Conservation (phyloP, 495 filamentous ascomycete genomes). For the Penicillium antarcticum region DNA sequence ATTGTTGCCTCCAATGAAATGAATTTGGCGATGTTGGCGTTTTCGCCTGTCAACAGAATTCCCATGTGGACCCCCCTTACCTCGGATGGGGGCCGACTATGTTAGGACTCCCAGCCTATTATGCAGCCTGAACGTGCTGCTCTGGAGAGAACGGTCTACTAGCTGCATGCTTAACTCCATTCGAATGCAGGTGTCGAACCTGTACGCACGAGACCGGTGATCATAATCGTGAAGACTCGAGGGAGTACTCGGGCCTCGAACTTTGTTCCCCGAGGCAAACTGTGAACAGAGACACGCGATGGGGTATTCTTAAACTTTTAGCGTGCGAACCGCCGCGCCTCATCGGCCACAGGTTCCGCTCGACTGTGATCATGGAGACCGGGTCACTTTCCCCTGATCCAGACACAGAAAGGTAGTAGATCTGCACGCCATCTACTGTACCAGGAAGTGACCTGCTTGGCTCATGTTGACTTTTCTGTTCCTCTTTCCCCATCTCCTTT, state of each 20-base stretch:
- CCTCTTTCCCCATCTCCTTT: constrained; percentile 1
- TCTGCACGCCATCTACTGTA: constrained; percentile 17
- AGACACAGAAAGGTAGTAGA: constrained; percentile 19
- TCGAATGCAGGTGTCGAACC: background rate
- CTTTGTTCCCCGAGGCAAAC: constrained; percentile 3
- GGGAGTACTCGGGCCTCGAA: background rate
- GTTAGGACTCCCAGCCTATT: background rate
- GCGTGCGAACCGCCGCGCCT: constrained; percentile 19
- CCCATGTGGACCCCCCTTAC: background rate
- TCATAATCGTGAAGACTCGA: background rate
- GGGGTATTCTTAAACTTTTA: constrained; percentile 26
- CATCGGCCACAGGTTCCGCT: constrained; percentile 9
- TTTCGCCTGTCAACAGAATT: constrained; percentile 10
- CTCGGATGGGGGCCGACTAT: background rate
- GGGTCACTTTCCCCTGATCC: constrained; percentile 25
- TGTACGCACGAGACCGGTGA: too few relatives aligned
- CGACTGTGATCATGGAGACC: constrained; percentile 19
- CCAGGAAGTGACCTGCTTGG: constrained; percentile 10
- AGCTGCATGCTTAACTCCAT: constrained; percentile 8
- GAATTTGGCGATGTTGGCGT: background rate
- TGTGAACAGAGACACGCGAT: constrained; percentile 9
- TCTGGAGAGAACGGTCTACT: constrained; percentile 9
- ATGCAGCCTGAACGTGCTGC: constrained; percentile 15
- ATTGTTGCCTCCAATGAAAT: background rate
- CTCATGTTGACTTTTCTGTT: constrained; percentile 4